Evolutionary conservation across 768 basidiomycete species (phyloP), one percentile per base, ranked within the genome.

Genomic region (Myochromella boudieri): DNA sequence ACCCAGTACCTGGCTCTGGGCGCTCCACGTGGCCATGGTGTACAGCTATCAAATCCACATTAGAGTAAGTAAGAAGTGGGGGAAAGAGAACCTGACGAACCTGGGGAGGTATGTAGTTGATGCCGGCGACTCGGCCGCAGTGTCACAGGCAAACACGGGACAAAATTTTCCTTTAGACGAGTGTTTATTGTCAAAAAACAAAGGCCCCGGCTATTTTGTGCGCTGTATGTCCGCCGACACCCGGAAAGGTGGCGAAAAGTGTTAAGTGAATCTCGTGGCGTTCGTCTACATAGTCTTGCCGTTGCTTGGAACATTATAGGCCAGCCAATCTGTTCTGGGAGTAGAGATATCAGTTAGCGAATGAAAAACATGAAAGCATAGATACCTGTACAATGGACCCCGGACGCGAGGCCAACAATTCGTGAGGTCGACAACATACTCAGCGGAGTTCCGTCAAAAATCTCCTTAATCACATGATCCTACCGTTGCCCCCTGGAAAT

Each of bases 1-100:
- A 87, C 87, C 87, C 87, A 40, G 82, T 84, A 33, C 86, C 87
- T 4, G 82, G 77, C 39, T 69, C 66, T 53, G 86, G 87, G 31
- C 82, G 77, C n/a, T 69, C 70, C 28, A 85, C 63, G 40, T 62
- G 57, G n/a, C 77, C 81, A 58, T 88, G 85, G 14, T 52, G 45
- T 21, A 54, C 34, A 18, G 45, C 69, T 68, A 37, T 17, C 6
- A 18, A 22, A 41, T 17, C 18, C 6, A 27, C 20, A 28, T 15
- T 9, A 36, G 22, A 42, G 25, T 28, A 17, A 34, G 11, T n/a
- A 39, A 27, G 14, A 22, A 8, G n/a, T 14, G 1, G 3, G 17
- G 14, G 8, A 27, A 6, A 49, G 20, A 8, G 8, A 17, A 4
- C 29, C 25, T 17, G 32, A 14, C 43, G 26, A 48, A 26, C 20